Conservation (phyloP, 208 protist species). For the Leptomonas pyrrhocoris region DNA sequence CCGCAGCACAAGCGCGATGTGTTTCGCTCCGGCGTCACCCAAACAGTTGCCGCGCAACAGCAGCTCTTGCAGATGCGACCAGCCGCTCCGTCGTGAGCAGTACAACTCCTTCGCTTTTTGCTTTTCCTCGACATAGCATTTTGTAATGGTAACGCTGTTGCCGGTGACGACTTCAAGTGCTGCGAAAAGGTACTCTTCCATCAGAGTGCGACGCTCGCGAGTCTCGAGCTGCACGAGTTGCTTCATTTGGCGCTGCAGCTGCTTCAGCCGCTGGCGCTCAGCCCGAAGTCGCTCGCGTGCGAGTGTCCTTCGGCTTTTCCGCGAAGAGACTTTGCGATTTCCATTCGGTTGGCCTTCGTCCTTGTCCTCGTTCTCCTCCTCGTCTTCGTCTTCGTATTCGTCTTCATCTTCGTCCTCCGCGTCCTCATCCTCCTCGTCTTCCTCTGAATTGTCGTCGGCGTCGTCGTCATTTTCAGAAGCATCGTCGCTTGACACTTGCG, state of each 20-base stretch:
- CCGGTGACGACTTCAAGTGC: constrained; percentile 2
- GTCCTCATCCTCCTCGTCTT: constrained; percentile 35
- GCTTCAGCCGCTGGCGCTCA: constrained; percentile 6
- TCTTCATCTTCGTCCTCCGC: constrained; percentile 20
- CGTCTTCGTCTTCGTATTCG: constrained; percentile 38
- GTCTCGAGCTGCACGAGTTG: constrained; percentile 11
- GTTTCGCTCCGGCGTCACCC: constrained; percentile 54
- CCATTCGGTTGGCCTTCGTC: constrained; percentile 12
- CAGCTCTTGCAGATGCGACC: constrained; percentile 75
- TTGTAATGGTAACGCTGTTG: constrained; percentile 6
- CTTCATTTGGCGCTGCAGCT: constrained; percentile 11
- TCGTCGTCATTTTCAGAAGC: constrained; percentile 16
- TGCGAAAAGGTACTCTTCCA: constrained; percentile 7
- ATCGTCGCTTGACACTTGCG: constrained; percentile 22
- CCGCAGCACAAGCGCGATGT: constrained; percentile 48
- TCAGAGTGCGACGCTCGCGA: background rate
- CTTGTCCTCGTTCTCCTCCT: constrained; percentile 17
- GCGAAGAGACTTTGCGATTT: constrained; percentile 1
- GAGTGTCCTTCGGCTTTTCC: background rate
- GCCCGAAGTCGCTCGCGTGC: constrained; percentile 1
- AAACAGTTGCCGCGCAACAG: constrained; percentile 71
- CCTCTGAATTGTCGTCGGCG: constrained; percentile 25
- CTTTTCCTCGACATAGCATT: constrained; percentile 37
- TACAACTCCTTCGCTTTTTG: constrained; percentile 51
- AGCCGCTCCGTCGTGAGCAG: constrained; percentile 75